Percentiles rank a stretch among this genome's conserved stretches.
Evolutionary conservation across 352 stramenopile species (phyloP).

Genomic region (Phytophthora podocarpi): DNA sequence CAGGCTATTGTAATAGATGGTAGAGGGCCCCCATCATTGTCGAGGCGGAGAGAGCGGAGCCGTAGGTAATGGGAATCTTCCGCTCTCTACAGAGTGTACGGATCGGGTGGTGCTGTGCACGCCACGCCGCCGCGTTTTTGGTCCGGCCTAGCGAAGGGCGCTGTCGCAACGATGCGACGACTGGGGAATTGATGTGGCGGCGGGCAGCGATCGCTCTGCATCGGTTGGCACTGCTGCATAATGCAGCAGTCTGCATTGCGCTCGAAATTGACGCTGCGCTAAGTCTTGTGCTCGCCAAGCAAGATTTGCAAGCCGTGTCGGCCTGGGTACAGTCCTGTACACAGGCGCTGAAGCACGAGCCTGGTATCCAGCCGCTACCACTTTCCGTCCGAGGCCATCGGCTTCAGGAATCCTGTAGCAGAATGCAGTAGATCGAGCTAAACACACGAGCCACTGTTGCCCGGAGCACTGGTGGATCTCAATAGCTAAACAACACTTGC

Average conservation of each 20-base stretch:
- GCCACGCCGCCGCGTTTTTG: slow-evolving; percentile 24
- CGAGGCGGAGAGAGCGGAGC: not conserved
- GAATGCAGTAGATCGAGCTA: too few species aligned
- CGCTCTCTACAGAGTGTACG: slow-evolving; percentile 26
- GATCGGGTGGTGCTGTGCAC: slow-evolving; percentile 28
- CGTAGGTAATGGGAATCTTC: slow-evolving; percentile 28
- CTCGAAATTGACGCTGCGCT: not conserved
- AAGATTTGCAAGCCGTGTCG: slow-evolving; percentile 1
- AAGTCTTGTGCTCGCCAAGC: not conserved
- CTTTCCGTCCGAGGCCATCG: too few species aligned
- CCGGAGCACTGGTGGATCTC: too few species aligned
- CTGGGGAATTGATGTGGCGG: slow-evolving; percentile 17
- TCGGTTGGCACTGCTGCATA: not conserved
- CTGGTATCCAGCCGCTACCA: too few species aligned
- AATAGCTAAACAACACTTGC: too few species aligned
- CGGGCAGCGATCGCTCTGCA: not conserved
- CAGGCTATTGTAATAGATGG: too few species aligned
- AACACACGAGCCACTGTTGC: too few species aligned
- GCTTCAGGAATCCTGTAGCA: too few species aligned
- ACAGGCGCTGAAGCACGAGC: too few species aligned
- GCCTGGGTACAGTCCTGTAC: too few species aligned
- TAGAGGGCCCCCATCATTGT: too few species aligned
- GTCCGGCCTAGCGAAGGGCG: slow-evolving; percentile 20
- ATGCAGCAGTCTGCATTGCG: not conserved
- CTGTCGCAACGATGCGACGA: slow-evolving; percentile 29